Evolutionary conservation across 768 basidiomycete genomes (phyloP).

Genomic region (Melanogaster broomeanus): DNA sequence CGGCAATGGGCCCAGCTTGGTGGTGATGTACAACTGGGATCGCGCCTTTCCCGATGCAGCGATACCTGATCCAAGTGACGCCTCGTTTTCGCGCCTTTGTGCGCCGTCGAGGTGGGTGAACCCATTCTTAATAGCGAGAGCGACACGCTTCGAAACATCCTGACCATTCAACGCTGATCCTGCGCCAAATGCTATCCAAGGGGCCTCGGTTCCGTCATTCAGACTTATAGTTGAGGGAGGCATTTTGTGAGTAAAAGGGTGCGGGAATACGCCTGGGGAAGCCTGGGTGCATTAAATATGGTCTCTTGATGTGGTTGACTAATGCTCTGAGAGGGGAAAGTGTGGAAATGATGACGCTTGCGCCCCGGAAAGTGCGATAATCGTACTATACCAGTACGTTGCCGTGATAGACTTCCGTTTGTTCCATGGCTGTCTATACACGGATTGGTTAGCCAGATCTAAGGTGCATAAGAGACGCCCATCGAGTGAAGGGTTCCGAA

Average conservation of each 20-base stretch:
- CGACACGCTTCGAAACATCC: constrained; percentile 49
- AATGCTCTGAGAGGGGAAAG: background rate
- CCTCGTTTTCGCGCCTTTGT: constrained; percentile 59
- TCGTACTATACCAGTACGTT: background rate
- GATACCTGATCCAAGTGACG: constrained; percentile 51
- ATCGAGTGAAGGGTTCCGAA: too few species aligned
- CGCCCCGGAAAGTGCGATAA: background rate
- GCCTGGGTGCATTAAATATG: constrained; percentile 7
- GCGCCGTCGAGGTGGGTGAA: constrained; percentile 66
- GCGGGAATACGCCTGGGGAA: background rate
- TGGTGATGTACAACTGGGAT: constrained; percentile 61
- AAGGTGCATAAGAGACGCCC: too few species aligned
- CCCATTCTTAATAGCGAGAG: too few species aligned
- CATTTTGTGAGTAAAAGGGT: constrained; percentile 21
- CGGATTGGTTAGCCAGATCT: too few species aligned
- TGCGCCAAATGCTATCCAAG: constrained; percentile 64
- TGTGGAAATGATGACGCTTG: too few species aligned
- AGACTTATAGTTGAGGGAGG: constrained; percentile 39
- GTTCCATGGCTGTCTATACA: too few species aligned
- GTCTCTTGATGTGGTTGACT: constrained; percentile 8
- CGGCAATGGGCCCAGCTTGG: constrained; percentile 43
- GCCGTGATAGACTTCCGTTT: background rate
- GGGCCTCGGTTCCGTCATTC: constrained; percentile 54
- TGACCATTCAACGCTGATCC: constrained; percentile 60
- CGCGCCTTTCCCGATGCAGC: constrained; percentile 50